Conservation (phyloP, 2,329 filamentous ascomycete species). For the Aspergillus glaucus region DNA sequence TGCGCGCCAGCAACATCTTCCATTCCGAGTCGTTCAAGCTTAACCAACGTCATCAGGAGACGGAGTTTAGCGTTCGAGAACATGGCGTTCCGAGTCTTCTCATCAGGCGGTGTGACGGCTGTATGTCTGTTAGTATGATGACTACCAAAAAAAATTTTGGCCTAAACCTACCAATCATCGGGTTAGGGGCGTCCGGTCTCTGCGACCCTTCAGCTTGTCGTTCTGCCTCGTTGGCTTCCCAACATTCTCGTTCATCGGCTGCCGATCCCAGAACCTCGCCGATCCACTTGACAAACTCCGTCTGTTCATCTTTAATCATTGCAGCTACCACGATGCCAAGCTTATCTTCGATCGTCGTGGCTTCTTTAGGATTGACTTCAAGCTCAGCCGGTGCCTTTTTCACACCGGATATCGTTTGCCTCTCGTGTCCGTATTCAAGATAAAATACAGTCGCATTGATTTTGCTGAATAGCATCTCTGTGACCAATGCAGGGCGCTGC, state of each 20-base stretch:
- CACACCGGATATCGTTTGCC: conserved; percentile 61
- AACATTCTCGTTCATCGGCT: conserved; percentile 66
- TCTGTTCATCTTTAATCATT: conserved; percentile 71
- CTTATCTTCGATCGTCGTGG: conserved; percentile 58
- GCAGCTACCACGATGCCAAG: conserved; percentile 74
- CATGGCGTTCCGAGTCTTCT: conserved; percentile 63
- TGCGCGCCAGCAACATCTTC: conserved; percentile 69
- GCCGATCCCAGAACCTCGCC: conserved; percentile 64
- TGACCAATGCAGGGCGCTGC: conserved; percentile 74
- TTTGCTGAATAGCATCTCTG: conserved; percentile 94
- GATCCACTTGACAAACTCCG: conserved; percentile 73
- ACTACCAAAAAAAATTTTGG: not conserved
- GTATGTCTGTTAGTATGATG: conserved; percentile 5
- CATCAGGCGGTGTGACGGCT: conserved; percentile 60
- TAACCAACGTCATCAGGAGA: conserved; percentile 71
- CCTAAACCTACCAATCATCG: conserved; percentile 42
- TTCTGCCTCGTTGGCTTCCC: conserved; percentile 66
- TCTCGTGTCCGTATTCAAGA: conserved; percentile 84
- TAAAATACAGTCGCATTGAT: conserved; percentile 75
- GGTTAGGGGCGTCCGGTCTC: conserved; percentile 18
- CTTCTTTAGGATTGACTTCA: conserved; percentile 68
- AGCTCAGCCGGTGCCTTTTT: conserved; percentile 71
- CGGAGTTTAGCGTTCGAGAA: conserved; percentile 87
- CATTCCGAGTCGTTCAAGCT: conserved; percentile 58
- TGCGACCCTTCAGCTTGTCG: conserved; percentile 40